Conservation (phyloP, 306 rosid genomes). For the Dryas octopetala region DNA sequence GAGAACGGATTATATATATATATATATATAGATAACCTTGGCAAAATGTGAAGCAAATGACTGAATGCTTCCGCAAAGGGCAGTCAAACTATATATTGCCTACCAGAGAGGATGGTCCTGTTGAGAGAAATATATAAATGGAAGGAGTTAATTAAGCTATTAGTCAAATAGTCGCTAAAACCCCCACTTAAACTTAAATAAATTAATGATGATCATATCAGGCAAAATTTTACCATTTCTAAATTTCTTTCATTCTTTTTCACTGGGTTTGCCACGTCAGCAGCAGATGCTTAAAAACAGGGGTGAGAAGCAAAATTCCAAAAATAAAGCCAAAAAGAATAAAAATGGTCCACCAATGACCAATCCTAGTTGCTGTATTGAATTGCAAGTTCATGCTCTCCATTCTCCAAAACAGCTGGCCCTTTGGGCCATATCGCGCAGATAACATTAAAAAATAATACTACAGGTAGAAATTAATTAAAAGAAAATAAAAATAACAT, state of each 20-base stretch:
- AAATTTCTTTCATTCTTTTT: neutral
- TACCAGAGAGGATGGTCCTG: constrained; percentile 9
- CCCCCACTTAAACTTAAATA: neutral
- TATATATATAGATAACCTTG: too few species aligned
- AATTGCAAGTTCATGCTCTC: constrained; percentile 36
- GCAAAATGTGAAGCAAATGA: neutral
- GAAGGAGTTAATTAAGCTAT: neutral
- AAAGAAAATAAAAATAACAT: neutral
- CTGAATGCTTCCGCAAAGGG: constrained; percentile 14
- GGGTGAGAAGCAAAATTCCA: constrained; percentile 23
- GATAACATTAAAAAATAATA: neutral
- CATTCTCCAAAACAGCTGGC: constrained; percentile 48
- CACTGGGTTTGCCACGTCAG: neutral
- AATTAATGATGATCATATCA: constrained; percentile 2
- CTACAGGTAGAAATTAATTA: too few species aligned
- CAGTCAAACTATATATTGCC: constrained; percentile 16
- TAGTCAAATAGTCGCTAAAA: neutral
- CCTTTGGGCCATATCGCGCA: constrained; percentile 25
- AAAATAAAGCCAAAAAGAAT: constrained; percentile 20
- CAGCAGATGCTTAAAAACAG: neutral
- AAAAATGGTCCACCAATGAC: constrained; percentile 47
- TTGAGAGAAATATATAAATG: neutral
- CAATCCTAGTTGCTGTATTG: constrained; percentile 38
- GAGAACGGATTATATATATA: neutral
- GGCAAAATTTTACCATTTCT: neutral